Percentiles rank a stretch among this genome's conserved stretches.
These are phyloP conservation scores for Raphanus hybrid DNA, from an alignment of 441 rosid species.

Conservation along the genomic window DNA sequence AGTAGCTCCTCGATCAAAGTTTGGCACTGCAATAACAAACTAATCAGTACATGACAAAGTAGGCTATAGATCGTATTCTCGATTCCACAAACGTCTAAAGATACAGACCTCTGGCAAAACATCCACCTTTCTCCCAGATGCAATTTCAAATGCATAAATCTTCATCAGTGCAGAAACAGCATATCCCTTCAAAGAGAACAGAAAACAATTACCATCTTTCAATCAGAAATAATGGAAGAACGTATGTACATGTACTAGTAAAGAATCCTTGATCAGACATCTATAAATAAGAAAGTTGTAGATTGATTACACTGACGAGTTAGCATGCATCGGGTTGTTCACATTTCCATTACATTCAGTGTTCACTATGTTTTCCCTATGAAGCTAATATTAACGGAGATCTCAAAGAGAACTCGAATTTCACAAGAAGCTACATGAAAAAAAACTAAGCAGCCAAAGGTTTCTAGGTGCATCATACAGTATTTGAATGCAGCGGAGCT, in stretches of 20 bases:
- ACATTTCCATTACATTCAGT: constrained; percentile 7
- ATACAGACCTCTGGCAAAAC: constrained; percentile 84
- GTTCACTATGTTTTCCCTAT: constrained; percentile 11
- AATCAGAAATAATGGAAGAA: background rate
- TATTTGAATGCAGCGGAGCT: constrained; percentile 11
- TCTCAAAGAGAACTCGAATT: constrained; percentile 10
- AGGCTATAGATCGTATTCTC: constrained; percentile 10
- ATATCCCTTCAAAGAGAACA: constrained; percentile 68
- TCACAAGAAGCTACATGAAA: constrained; percentile 8
- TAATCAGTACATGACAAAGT: constrained; percentile 27
- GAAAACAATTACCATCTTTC: background rate
- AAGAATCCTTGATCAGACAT: constrained; percentile 13
- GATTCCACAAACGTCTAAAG: constrained; percentile 19
- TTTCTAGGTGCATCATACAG: constrained; percentile 12
- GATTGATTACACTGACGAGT: constrained; percentile 1
- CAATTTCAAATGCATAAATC: constrained; percentile 84
- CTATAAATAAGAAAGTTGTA: constrained; percentile 1
- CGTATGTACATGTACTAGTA: constrained; percentile 11
- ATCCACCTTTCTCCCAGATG: constrained; percentile 86
- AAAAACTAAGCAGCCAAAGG: constrained; percentile 16
- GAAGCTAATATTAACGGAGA: constrained; percentile 14
- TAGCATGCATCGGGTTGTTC: constrained; percentile 15
- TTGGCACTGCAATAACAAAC: constrained; percentile 73
- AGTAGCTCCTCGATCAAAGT: constrained; percentile 84
- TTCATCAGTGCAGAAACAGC: constrained; percentile 95